Evolutionary conservation across 148 eudicot species (phyloP).

Genomic region (Camellia sinensis): DNA sequence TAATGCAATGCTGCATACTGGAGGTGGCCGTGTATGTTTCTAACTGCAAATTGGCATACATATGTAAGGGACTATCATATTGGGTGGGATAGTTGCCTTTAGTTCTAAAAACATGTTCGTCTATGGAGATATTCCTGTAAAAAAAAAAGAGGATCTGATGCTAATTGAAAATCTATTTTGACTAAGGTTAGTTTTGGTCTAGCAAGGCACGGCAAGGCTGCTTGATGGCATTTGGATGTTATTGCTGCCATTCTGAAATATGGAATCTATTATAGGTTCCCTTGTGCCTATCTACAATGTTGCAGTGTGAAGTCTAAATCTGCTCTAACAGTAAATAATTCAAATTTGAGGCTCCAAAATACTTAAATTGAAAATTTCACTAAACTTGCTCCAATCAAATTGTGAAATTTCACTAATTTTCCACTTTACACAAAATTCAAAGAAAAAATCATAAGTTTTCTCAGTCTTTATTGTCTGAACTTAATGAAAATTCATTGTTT

Average conservation of each 20-base stretch:
- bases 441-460: too few relatives aligned
- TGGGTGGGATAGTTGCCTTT: neutral
- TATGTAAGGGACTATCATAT: neutral
- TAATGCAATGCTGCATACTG: slow-evolving; percentile 5
- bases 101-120: neutral
- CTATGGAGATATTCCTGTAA: neutral
- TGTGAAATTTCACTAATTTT: too few relatives aligned
- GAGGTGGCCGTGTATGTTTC: neutral
- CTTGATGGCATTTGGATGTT: neutral
- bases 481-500: too few relatives aligned
- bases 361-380: too few relatives aligned
- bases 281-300: neutral
- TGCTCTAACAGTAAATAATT: too few relatives aligned
- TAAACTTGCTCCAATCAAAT: too few relatives aligned
- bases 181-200: neutral
- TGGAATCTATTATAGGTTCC: neutral
- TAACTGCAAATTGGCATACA: neutral
- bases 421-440: too few relatives aligned
- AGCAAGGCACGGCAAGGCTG: neutral
- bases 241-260: neutral
- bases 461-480: too few relatives aligned
- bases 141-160: slow-evolving; percentile 6
- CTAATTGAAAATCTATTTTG: too few relatives aligned
- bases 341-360: too few relatives aligned
- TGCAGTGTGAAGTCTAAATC: neutral